phyloP scores from a whole-genome alignment of 176 grass and related monocot genomes.

The bread wheat (Triticum aestivum) region DNA sequence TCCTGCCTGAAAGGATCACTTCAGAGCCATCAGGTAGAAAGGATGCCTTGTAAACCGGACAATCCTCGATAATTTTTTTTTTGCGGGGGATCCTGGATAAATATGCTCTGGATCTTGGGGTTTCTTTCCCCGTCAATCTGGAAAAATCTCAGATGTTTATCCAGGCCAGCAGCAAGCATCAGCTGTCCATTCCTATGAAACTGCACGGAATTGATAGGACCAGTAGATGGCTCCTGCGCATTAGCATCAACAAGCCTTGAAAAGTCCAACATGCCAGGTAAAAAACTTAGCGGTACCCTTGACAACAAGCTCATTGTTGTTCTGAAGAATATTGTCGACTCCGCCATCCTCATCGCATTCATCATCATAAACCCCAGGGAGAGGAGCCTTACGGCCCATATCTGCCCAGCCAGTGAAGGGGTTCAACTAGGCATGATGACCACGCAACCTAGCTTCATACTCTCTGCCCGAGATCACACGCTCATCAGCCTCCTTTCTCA shows the following conservation, averaged over 20 bases:
- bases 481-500: constrained; percentile 63
- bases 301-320: constrained; percentile 35
- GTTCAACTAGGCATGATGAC: constrained; percentile 71
- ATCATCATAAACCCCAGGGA: background rate
- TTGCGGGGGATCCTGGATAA: background rate
- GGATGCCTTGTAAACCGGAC: constrained; percentile 60
- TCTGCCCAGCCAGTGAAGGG: constrained; percentile 65
- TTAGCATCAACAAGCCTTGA: constrained; percentile 80
- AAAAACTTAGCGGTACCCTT: constrained; percentile 47
- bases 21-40: constrained; percentile 82
- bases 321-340: constrained; percentile 33
- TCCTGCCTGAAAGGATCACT: constrained; percentile 67
- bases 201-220: constrained; percentile 76
- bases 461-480: constrained; percentile 57
- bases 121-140: constrained; percentile 83
- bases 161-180: constrained; percentile 68
- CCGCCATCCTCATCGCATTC: constrained; percentile 37
- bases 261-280: constrained; percentile 69
- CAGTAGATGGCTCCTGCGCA: constrained; percentile 53
- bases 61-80: constrained; percentile 38
- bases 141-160: constrained; percentile 71
- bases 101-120: constrained; percentile 72
- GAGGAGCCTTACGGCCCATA: constrained; percentile 32
- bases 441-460: constrained; percentile 56
- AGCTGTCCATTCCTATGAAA: constrained; percentile 87